Conservation (phyloP, 2,329 filamentous ascomycete genomes). For the Cylindrodendrum hubeiense region DNA sequence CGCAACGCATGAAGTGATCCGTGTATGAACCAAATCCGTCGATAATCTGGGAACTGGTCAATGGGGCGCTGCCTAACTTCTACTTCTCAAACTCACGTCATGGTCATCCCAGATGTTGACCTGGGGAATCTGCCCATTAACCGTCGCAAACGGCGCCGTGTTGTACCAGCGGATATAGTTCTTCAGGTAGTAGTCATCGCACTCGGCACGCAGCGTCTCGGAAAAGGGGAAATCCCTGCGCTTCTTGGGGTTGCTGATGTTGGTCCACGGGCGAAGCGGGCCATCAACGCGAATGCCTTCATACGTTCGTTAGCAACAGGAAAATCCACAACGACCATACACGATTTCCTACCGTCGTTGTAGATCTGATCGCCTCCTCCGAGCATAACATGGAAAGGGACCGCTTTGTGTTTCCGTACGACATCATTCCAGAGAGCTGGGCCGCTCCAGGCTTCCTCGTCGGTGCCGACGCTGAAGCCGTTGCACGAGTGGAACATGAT, state of each 20-base stretch:
- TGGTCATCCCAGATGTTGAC: slow-evolving; percentile 99
- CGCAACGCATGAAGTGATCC: slow-evolving; percentile 91
- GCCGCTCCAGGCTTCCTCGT: slow-evolving; percentile 88
- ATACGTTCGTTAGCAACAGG: background rate
- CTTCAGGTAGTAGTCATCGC: slow-evolving; percentile 92
- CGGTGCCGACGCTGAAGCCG: slow-evolving; percentile 90
- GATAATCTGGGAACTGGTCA: slow-evolving; percentile 76
- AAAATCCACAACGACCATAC: background rate
- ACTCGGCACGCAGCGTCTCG: slow-evolving; percentile 80
- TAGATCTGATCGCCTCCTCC: slow-evolving; percentile 97
- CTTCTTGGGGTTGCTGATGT: slow-evolving; percentile 84
- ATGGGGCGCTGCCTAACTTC: background rate
- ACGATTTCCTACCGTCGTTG: slow-evolving; percentile 76
- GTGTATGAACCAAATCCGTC: slow-evolving; percentile 95
- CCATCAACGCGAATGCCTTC: slow-evolving; percentile 82
- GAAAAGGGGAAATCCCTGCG: slow-evolving; percentile 85
- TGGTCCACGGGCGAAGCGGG: slow-evolving; percentile 85
- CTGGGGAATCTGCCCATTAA: slow-evolving; percentile 93
- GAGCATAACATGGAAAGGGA: slow-evolving; percentile 94
- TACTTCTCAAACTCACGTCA: slow-evolving; percentile 65
- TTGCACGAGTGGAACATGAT: slow-evolving; percentile 99
- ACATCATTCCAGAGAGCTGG: slow-evolving; percentile 97
- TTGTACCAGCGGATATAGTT: slow-evolving; percentile 90
- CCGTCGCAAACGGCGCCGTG: slow-evolving; percentile 84
- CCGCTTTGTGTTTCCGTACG: slow-evolving; percentile 80